These are phyloP conservation scores for Fusarium sp. DNA, from an alignment of 2,329 filamentous ascomycete genomes.

Conservation along the genomic window DNA sequence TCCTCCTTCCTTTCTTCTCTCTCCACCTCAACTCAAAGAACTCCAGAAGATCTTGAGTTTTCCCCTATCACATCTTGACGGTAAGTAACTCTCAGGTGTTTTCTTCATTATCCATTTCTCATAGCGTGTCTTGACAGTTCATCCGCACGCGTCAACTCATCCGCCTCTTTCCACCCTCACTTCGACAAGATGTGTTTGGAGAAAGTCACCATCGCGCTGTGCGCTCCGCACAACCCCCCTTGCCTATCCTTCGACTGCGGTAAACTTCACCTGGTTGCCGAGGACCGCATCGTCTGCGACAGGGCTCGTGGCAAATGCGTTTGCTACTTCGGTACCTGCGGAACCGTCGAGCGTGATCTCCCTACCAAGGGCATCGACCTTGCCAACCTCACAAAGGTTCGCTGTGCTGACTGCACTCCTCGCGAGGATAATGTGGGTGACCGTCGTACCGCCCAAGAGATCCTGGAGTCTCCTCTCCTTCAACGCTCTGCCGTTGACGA, in stretches of 20 bases:
- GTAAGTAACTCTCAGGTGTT: not conserved
- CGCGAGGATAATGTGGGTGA: constrained; percentile 36
- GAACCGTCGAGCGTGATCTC: constrained; percentile 6
- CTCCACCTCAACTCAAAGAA: not conserved
- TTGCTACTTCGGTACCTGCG: constrained; percentile 48
- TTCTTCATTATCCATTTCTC: not conserved
- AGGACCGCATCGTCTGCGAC: constrained; percentile 25
- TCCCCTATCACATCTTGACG: not conserved
- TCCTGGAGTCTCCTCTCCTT: constrained; percentile 37
- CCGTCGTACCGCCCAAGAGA: constrained; percentile 10
- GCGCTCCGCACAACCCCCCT: constrained; percentile 21
- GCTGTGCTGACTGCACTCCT: constrained; percentile 34
- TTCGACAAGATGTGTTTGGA: constrained; percentile 45
- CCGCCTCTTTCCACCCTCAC: not conserved
- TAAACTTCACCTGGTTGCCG: constrained; percentile 45
- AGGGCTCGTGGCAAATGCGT: constrained; percentile 28
- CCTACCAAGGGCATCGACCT: constrained; percentile 15
- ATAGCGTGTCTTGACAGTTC: not conserved
- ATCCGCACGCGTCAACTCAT: not conserved
- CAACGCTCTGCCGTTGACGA: constrained; percentile 6
- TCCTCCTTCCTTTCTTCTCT: not conserved
- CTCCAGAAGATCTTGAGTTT: not conserved
- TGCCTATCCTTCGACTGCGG: constrained; percentile 38
- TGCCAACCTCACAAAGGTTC: constrained; percentile 13
- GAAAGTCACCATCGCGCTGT: constrained; percentile 40